Evolutionary conservation across 306 rosid genomes (phyloP), one percentile per base, ranked within the genome.

Genomic region (Astragalus glycyphyllos): DNA sequence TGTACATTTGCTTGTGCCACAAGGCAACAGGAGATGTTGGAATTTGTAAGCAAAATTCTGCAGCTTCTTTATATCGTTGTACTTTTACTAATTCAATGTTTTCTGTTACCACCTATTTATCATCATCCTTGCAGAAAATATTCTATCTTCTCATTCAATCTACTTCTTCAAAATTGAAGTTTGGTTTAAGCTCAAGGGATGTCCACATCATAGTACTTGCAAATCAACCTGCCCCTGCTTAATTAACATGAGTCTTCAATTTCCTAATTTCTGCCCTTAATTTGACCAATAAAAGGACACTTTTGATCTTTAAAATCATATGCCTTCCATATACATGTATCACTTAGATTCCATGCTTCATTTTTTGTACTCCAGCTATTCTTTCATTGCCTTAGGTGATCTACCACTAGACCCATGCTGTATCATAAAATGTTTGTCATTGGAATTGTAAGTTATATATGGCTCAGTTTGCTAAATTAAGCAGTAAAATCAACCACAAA

Each of bases 1-100:
- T 60, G 6, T 59, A 59, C 66, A 60, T 15, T 59, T 59, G 41
- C 15, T 35, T 15, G 47, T 14, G n/a, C 31, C 14, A 60, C 67
- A 60, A 60, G 6, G 11, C 49, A 14, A 8, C 0, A 13, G 12
- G 12, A 58, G 32, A 63, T 42, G 9, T 20, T 42, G 12, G 17
- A 16, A 62, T 61, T 9, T 58, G 20, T 58, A 34, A 17, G 53
- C 11, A 63, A 3, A 26, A 3, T 26, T 26, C 31, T 26, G 31
- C 31, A 26, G 3, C 31, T 26, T 20, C 23, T 20, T 20, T 20
- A 20, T 20, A 20, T 20, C 23, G 2, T 20, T 20, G 23, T 20
- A 20, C 23, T 20, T 20, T 2, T 20, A 20, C 23, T 20, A 20
- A 20, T 20, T 20, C 23, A 20, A 20, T 20, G 1, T 20, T 20